Percentiles rank a stretch among this genome's conserved stretches.
Evolutionary conservation across 2,329 filamentous ascomycete species (phyloP).

Genomic region (Cladosporium colombiae): DNA sequence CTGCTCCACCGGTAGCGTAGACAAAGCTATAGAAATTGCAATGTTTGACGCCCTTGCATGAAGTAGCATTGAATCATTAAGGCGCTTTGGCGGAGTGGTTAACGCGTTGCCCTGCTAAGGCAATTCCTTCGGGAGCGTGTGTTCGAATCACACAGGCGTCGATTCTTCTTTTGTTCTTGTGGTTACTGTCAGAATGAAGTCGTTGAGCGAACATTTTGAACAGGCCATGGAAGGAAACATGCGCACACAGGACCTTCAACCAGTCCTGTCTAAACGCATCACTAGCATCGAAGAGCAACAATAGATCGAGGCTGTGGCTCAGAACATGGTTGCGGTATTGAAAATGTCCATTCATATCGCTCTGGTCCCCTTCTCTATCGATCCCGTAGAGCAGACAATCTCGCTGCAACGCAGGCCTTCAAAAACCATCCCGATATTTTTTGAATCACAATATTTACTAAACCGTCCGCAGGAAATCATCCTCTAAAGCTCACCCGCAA

Average conservation of each 20-base stretch:
- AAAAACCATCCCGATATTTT: neutral
- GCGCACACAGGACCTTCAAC: neutral
- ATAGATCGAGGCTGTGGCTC: neutral
- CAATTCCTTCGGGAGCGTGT: conserved; percentile 41
- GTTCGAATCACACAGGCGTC: conserved; percentile 46
- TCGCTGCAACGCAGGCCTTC: neutral
- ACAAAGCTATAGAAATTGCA: neutral
- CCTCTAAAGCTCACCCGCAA: neutral
- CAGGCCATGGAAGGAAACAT: neutral
- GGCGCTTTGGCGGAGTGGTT: conserved; percentile 16
- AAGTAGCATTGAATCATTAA: neutral
- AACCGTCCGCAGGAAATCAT: neutral
- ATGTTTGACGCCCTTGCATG: neutral
- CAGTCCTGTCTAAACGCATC: neutral
- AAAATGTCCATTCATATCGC: neutral
- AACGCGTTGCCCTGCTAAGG: conserved; percentile 15
- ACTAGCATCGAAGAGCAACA: neutral
- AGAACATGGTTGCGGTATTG: neutral
- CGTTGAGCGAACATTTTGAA: neutral
- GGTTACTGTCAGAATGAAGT: no score
- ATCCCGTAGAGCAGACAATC: neutral
- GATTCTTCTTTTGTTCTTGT: neutral
- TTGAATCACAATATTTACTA: neutral
- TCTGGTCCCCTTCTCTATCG: neutral
- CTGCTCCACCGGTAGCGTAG: no score